A percentile compares a stretch with the other conserved stretches of the same genome.
Conservation (phyloP, 2,329 filamentous ascomycete genomes). For the Lojkania enalia region DNA sequence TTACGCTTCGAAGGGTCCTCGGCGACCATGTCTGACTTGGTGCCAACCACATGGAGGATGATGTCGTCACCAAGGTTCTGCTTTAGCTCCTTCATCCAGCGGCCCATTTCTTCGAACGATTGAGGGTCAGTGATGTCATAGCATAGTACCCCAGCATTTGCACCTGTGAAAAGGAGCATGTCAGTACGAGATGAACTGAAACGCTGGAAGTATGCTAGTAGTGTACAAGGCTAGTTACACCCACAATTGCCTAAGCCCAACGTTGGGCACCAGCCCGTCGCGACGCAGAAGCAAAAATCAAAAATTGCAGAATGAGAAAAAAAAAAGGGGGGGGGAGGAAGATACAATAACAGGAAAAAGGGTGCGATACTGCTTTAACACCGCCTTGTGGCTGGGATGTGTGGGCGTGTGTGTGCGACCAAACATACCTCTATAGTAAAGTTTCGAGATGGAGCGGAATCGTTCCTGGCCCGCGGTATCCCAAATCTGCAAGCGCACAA, state of each 20-base stretch:
- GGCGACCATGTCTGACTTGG: conserved; percentile 75
- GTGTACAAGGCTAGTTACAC: background rate
- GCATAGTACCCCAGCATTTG: conserved; percentile 90
- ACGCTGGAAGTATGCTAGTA: background rate
- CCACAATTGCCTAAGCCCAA: background rate
- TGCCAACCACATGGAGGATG: conserved; percentile 92
- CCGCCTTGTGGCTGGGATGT: background rate
- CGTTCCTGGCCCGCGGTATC: conserved; percentile 95
- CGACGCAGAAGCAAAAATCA: background rate
- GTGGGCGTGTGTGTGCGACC: too few relatives aligned
- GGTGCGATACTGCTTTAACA: background rate
- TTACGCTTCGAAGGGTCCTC: conserved; percentile 76
- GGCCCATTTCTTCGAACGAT: conserved; percentile 89
- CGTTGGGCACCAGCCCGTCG: background rate
- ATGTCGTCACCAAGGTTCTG: conserved; percentile 75
- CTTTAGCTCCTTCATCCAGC: conserved; percentile 84
- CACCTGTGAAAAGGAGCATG: conserved; percentile 57
- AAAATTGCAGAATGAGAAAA: background rate
- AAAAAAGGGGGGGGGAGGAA: too few relatives aligned
- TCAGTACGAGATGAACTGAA: background rate
- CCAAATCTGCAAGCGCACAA: conserved; percentile 93
- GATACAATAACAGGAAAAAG: too few relatives aligned
- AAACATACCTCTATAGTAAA: conserved; percentile 76
- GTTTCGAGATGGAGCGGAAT: conserved; percentile 88
- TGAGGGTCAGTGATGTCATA: conserved; percentile 88